phyloP scores from a whole-genome alignment of 495 filamentous ascomycete species.

The Acidiella bohemica region DNA sequence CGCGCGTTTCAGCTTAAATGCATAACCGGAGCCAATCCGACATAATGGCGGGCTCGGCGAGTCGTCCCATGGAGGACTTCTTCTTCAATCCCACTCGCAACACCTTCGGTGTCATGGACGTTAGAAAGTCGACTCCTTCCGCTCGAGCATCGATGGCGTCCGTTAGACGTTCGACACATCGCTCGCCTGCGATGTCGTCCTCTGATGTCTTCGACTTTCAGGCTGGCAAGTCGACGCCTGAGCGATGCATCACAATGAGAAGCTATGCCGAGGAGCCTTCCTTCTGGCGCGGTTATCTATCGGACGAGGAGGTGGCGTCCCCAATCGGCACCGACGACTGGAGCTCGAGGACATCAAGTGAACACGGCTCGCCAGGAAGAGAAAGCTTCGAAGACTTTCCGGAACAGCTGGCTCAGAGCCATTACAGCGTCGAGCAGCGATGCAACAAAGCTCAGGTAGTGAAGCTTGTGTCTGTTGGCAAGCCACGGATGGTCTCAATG shows the following conservation, averaged over 20 bases:
- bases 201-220: slow-evolving; percentile 2
- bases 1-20: too few species aligned
- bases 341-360: slow-evolving; percentile 4
- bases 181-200: neutral
- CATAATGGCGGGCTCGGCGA: too few species aligned
- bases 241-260: neutral
- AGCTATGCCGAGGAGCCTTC: slow-evolving; percentile 10
- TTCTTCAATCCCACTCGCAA: slow-evolving; percentile 14
- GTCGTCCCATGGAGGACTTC: slow-evolving; percentile 14
- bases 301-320: slow-evolving; percentile 19
- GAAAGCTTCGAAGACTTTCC: neutral
- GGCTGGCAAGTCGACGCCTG: slow-evolving; percentile 1
- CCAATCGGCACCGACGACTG: slow-evolving; percentile 10
- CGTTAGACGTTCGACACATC: neutral
- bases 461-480: slow-evolving; percentile 13
- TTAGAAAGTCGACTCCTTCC: neutral
- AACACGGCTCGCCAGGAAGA: too few species aligned
- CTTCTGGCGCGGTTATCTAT: slow-evolving; percentile 13
- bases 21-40: too few species aligned
- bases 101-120: slow-evolving; percentile 2
- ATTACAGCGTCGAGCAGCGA: slow-evolving; percentile 7
- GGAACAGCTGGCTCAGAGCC: slow-evolving; percentile 7
- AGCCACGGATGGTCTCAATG: slow-evolving; percentile 14
- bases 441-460: slow-evolving; percentile 14
- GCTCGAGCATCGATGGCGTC: slow-evolving; percentile 1